A percentile compares a stretch with the other conserved stretches of the same genome.
These are phyloP conservation scores for Digitaria exilis DNA, from an alignment of 202 grass and related monocot species.

Conservation along the genomic window DNA sequence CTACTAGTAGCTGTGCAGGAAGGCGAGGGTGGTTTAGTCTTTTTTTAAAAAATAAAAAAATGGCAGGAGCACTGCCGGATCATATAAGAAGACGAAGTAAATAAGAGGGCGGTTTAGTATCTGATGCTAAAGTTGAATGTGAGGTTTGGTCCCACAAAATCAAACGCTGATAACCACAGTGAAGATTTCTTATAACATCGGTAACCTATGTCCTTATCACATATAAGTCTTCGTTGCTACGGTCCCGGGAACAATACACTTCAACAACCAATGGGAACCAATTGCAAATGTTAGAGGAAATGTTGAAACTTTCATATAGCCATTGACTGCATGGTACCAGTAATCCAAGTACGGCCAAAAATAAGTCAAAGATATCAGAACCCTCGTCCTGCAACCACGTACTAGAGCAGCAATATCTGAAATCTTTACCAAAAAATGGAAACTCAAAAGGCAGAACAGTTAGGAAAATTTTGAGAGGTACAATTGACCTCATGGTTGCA, in stretches of 20 bases:
- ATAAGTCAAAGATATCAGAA: slow-evolving; percentile 10
- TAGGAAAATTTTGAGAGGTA: not conserved
- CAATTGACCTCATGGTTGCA: not conserved
- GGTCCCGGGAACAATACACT: not conserved
- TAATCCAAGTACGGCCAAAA: not conserved
- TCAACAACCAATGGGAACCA: slow-evolving; percentile 40
- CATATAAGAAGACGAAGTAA: too few relatives aligned
- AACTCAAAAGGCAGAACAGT: not conserved
- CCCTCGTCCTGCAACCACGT: slow-evolving; percentile 2
- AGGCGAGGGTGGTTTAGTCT: not conserved
- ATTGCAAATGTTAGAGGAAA: not conserved
- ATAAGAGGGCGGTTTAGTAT: not conserved
- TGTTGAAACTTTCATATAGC: not conserved
- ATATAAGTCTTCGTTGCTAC: not conserved
- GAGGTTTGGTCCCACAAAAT: not conserved
- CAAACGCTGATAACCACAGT: not conserved
- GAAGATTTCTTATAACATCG: not conserved
- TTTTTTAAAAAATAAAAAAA: too few relatives aligned
- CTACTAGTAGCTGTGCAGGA: not conserved
- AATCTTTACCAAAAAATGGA: slow-evolving; percentile 12
- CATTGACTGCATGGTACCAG: slow-evolving; percentile 11
- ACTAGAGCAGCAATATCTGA: not conserved
- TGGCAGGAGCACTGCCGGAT: too few relatives aligned
- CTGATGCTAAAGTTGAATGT: not conserved
- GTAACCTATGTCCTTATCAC: not conserved